A percentile compares a stretch with the other conserved stretches of the same genome.
phyloP scores from a whole-genome alignment of 2,329 filamentous ascomycete species.

The Penicillium sp. region DNA sequence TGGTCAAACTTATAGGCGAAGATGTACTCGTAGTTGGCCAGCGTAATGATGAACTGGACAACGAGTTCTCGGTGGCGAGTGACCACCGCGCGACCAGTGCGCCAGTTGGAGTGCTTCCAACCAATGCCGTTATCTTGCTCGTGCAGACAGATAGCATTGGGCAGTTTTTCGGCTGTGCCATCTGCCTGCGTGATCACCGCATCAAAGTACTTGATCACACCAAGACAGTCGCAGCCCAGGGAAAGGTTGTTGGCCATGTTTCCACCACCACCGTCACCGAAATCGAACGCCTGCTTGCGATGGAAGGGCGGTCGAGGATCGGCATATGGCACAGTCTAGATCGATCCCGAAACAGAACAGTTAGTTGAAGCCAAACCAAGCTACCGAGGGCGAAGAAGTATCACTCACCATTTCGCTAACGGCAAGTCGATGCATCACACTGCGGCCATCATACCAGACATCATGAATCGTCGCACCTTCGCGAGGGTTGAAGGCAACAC shows the following conservation, averaged over 20 bases:
- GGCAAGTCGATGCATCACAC: slow-evolving; percentile 66
- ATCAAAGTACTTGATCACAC: slow-evolving; percentile 68
- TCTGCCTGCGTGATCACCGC: slow-evolving; percentile 55
- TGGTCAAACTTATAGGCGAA: slow-evolving; percentile 58
- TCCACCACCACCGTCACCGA: slow-evolving; percentile 69
- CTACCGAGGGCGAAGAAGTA: neutral
- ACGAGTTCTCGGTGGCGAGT: slow-evolving; percentile 64
- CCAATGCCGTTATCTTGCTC: slow-evolving; percentile 67
- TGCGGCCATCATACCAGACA: slow-evolving; percentile 66
- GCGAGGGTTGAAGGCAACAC: slow-evolving; percentile 59
- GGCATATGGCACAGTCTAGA: slow-evolving; percentile 60
- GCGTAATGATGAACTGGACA: slow-evolving; percentile 66
- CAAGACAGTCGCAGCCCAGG: slow-evolving; percentile 53
- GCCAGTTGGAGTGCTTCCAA: slow-evolving; percentile 71
- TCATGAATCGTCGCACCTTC: slow-evolving; percentile 73
- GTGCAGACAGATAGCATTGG: slow-evolving; percentile 66
- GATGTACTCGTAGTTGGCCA: slow-evolving; percentile 52
- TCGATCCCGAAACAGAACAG: neutral
- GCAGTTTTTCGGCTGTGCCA: slow-evolving; percentile 58
- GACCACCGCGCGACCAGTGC: slow-evolving; percentile 63
- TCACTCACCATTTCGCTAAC: slow-evolving; percentile 65
- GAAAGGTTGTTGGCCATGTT: slow-evolving; percentile 68
- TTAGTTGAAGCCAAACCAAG: neutral
- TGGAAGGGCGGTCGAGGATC: slow-evolving; percentile 67
- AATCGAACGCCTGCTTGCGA: slow-evolving; percentile 71